Evolutionary conservation across 495 filamentous ascomycete genomes (phyloP), one percentile per base, ranked within the genome.

Genomic region (Wilcoxina mikolae): DNA sequence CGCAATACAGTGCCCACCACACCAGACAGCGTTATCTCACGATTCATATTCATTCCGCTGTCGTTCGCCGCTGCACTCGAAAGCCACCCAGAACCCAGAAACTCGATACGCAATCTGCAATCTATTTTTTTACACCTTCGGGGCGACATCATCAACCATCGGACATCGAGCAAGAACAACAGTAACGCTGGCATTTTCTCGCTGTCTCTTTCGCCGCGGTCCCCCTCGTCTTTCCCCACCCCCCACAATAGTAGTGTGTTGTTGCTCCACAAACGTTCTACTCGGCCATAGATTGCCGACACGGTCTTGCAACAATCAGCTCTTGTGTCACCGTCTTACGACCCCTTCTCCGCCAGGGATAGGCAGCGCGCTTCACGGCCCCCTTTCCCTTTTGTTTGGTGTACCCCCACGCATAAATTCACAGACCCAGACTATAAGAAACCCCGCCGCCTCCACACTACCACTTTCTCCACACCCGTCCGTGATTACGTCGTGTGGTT

Each of bases 351-450:
- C 22, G 22, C 45, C 27, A 49, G 18, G 9, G 9, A 5, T 5
- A 45, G 5, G 7, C 42, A 45, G 18, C 49, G 33, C 49, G 28
- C 49, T 22, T 41, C 49, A 52, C 49, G 49, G 33, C 31, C 49
- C 49, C 43, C 43, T 20, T 25, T 18, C 23, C 33, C 49, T 52
- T 38, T 52, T 52, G 28, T 28, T 38, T n/a, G 12, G 33, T 31
- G 26, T 31, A 52, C 49, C 49, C 49, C 28, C 49, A 38, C 49
- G 29, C 28, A 41, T 4, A n/a, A n/a, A n/a, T n/a, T n/a, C n/a
- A n/a, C n/a, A n/a, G n/a, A 15, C 31, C 49, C 39, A 52, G 33
- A 52, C 49, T 52, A 52, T 52, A 52, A 52, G 49, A 52, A 28
- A 52, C 49, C 33, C 49, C 49, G 49, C 49, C 29, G 17, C 49